Base-by-base conservation (phyloP, 768 basidiomycete genomes). In the Agaricus blazei region DNA sequence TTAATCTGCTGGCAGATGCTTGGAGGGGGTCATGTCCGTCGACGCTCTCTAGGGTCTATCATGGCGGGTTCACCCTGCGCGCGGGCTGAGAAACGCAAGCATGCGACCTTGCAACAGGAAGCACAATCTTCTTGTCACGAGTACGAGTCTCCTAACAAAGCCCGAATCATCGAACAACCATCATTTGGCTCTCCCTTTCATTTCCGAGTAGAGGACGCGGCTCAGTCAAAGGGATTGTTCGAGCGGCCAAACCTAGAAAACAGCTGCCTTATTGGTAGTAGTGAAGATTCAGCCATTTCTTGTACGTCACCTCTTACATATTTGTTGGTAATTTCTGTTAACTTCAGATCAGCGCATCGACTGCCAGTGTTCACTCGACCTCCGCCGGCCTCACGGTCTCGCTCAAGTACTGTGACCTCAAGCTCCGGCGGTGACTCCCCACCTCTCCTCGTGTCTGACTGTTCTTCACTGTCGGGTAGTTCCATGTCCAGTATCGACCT, bases 401-500 rank as follows among this genome's bases (percentile, higher is more conserved):
- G 85, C 34, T 88, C 87, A 0, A 87, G 83, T 56, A 88, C 87
- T 0, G 84, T 79, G 62, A 87, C 85, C 0, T 78, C 75, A 0
- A 84, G 80, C 64, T 87, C 86, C 11, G 87, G 85, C 37, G 73
- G 69, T 11, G 86, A 88, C 9, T 89, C 88, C 0, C 87, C 87
- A 4, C 86, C 88, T 0, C 75, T 90, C 3, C 86, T 85, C 1
- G 65, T 76, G 4, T 88, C 83, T 0, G 88, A 89, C 56, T 82
- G 81, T 2, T 85, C 85, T 1, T 88, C 83, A 0, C 69, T 83
- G 46, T 87, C 84, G 0, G 86, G 82, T 4, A 85, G 84, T 31
- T 91, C 89, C 0, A 81, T 87, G 65, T 89, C 87, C 0, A 90
- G 88, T 68, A 83, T 90, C 54, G 89, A 92, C 65, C 65, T 90